Evolutionary conservation across 2,329 filamentous ascomycete species (phyloP).

Genomic region (Waltergamsia citrina): DNA sequence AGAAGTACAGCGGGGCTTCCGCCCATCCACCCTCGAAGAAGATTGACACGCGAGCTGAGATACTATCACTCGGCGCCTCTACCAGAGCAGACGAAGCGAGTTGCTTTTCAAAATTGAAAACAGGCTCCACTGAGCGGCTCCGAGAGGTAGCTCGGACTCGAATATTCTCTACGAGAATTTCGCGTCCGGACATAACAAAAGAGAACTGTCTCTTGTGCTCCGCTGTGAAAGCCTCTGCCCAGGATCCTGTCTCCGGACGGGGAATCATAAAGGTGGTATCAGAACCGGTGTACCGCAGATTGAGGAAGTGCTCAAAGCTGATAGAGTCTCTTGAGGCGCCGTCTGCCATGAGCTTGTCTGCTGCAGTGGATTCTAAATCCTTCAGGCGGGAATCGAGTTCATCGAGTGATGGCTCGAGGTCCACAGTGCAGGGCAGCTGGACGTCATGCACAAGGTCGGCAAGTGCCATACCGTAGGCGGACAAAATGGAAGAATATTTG

Average conservation of each 20-base stretch:
- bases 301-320: constrained; percentile 23
- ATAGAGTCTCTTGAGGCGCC: constrained; percentile 1
- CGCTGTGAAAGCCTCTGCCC: constrained; percentile 19
- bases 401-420: constrained; percentile 52
- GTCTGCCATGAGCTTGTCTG: constrained; percentile 4
- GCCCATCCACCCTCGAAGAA: constrained; percentile 72
- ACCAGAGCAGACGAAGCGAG: constrained; percentile 1
- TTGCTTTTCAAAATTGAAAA: constrained; percentile 5
- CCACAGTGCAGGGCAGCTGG: constrained; percentile 62
- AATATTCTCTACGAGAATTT: constrained; percentile 31
- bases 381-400: constrained; percentile 43
- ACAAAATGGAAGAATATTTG: constrained; percentile 79
- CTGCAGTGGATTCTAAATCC: constrained; percentile 3
- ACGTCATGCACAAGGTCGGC: constrained; percentile 88
- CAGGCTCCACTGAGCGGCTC: constrained; percentile 12
- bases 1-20: constrained; percentile 33
- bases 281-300: constrained; percentile 31
- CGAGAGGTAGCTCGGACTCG: constrained; percentile 27
- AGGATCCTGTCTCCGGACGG: constrained; percentile 2
- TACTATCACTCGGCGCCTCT: constrained; percentile 8
- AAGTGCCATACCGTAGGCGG: constrained; percentile 85
- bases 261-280: constrained; percentile 28
- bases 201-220: constrained; percentile 30
- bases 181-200: constrained; percentile 22
- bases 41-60: constrained; percentile 51